Percentiles rank a stretch among this genome's conserved stretches.
Evolutionary conservation across 495 filamentous ascomycete species (phyloP).

Genomic region (Lindgomyces ingoldianus): DNA sequence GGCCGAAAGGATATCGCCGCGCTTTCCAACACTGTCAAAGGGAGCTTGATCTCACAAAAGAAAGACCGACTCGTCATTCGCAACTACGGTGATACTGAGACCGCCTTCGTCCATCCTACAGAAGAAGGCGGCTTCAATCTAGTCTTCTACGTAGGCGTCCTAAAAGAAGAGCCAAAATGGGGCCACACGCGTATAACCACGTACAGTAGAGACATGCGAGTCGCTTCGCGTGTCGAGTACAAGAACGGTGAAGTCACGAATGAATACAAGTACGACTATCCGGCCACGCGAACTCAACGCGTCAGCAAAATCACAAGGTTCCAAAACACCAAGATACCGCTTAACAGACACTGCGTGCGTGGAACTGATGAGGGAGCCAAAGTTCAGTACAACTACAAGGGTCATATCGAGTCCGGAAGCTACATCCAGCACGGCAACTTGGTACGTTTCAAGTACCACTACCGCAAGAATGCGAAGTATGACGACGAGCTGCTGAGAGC

Average conservation of each 20-base stretch:
- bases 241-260: constrained; percentile 51
- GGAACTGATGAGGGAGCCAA: constrained; percentile 53
- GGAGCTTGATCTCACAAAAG: constrained; percentile 34
- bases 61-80: constrained; percentile 33
- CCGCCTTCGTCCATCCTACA: constrained; percentile 34
- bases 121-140: constrained; percentile 32
- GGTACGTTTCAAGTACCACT: constrained; percentile 59
- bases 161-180: constrained; percentile 35
- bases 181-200: constrained; percentile 50
- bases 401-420: constrained; percentile 57
- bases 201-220: constrained; percentile 53
- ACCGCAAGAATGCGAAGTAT: constrained; percentile 58
- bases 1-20: constrained; percentile 31
- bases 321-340: constrained; percentile 47
- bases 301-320: constrained; percentile 30
- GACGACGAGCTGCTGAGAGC: constrained; percentile 60
- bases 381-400: constrained; percentile 58
- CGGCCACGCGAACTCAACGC: constrained; percentile 14
- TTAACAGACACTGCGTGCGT: constrained; percentile 52
- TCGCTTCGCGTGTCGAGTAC: constrained; percentile 54
- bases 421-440: constrained; percentile 58
- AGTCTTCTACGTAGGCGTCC: constrained; percentile 30
- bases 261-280: constrained; percentile 56
- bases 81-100: constrained; percentile 33
- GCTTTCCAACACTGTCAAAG: constrained; percentile 33